Evolutionary conservation across 2,329 filamentous ascomycete genomes (phyloP), one percentile per base, ranked within the genome.

Genomic region (Fusarium papillatum): DNA sequence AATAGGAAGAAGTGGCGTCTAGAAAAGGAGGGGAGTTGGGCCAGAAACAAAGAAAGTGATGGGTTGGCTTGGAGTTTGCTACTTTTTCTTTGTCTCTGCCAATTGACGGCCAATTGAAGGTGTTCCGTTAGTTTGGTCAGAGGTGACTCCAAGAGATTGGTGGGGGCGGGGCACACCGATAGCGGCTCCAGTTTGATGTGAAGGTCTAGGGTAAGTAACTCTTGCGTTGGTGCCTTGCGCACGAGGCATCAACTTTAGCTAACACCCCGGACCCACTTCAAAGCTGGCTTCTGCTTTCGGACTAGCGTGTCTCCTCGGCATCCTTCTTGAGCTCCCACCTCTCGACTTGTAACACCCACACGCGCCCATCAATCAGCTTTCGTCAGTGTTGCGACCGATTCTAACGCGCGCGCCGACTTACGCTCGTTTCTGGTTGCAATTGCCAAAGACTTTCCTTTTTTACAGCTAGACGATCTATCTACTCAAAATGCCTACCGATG

Each of bases 401-500:
- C 22, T 11, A 62, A 66, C 48, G 24, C 5, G 14, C 13, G 7
- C 29, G 36, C 29, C 14, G 34, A 57, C 41, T 61, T 59, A 36
- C 74, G 11, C 66, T 77, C 72, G 7, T 71, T 76, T 63, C 16
- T 53, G 4, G 17, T 14, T 34, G 4, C 6, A 26, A 59, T 60
- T 31, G 16, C 7, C 3, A 1, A 5, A 11, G 10, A 26, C 61
- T 1, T 24, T 74, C 55, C 22, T 68, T 77, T 60, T 1, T 0
- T 1, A 17, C 5, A 9, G 26, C 16, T 16, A 36, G 0, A 8
- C 19, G 13, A 22, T 6, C 29, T 0, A 34, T 55, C 43, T 7
- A 22, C 34, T 76, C 76, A 86, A 36, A 59, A 85, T 86, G 76
- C 78, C 82, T 43, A 80, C 80, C 11, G 69, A 76, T 14, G 76